Percentiles rank a stretch among this genome's conserved stretches.
Evolutionary conservation across 495 filamentous ascomycete species (phyloP).

Genomic region (Aspergillus sclerotioniger): DNA sequence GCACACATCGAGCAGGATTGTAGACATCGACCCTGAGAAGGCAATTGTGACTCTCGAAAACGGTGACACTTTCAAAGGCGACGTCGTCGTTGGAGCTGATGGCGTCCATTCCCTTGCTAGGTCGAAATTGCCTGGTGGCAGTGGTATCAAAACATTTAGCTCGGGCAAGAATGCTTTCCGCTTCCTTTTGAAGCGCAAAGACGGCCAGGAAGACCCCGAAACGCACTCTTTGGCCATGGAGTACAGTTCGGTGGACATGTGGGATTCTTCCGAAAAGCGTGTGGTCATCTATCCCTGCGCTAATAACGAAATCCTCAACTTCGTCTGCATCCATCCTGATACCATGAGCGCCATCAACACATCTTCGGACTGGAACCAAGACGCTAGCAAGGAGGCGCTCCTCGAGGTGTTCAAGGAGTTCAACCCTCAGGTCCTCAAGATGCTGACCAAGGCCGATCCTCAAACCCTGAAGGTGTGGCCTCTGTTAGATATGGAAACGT

Average conservation of each 20-base stretch:
- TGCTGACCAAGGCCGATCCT: slow-evolving; percentile 49
- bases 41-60: slow-evolving; percentile 42
- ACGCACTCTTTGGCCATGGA: slow-evolving; percentile 40
- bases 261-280: slow-evolving; percentile 48
- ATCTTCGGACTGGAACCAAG: slow-evolving; percentile 42
- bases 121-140: slow-evolving; percentile 39
- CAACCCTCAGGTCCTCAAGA: slow-evolving; percentile 39
- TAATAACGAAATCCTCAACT: slow-evolving; percentile 55
- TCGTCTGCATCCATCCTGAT: slow-evolving; percentile 60
- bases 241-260: slow-evolving; percentile 46
- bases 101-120: slow-evolving; percentile 51
- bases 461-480: slow-evolving; percentile 55
- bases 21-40: slow-evolving; percentile 40
- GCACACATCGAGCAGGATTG: slow-evolving; percentile 42
- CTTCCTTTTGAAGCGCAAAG: slow-evolving; percentile 52
- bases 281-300: slow-evolving; percentile 61
- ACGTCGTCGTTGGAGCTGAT: slow-evolving; percentile 52
- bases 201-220: slow-evolving; percentile 44
- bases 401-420: slow-evolving; percentile 52
- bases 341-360: slow-evolving; percentile 31
- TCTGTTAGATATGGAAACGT: slow-evolving; percentile 54
- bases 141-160: slow-evolving; percentile 36
- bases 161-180: slow-evolving; percentile 60
- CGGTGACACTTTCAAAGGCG: slow-evolving; percentile 36
- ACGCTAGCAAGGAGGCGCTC: slow-evolving; percentile 44